Evolutionary conservation across 352 stramenopile genomes (phyloP).

Genomic region (Globisporangium middletonii): DNA sequence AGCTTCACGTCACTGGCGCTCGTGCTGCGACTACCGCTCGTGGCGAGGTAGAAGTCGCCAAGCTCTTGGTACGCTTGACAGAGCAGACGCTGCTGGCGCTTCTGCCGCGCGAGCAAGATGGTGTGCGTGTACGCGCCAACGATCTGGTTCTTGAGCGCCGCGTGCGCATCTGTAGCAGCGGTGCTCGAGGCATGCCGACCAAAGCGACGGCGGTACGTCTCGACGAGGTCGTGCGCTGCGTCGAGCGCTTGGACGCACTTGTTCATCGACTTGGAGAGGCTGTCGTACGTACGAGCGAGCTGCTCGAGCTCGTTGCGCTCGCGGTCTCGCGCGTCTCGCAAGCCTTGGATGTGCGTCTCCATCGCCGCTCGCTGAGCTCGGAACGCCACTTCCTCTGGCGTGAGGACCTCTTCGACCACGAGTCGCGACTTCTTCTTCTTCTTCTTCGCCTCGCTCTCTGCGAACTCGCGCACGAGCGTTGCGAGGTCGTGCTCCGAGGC

Average conservation of each 20-base stretch:
- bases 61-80: conserved; percentile 61
- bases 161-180: background rate
- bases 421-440: conserved; percentile 84
- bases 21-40: background rate
- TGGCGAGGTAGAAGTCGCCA: conserved; percentile 65
- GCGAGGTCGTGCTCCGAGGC: conserved; percentile 22
- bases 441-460: conserved; percentile 61
- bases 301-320: conserved; percentile 22
- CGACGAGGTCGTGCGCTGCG: conserved; percentile 35
- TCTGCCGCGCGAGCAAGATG: conserved; percentile 53
- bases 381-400: conserved; percentile 58
- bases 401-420: conserved; percentile 61
- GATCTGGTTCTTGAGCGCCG: conserved; percentile 20
- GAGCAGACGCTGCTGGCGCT: conserved; percentile 48
- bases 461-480: conserved; percentile 37
- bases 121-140: conserved; percentile 38
- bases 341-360: conserved; percentile 26
- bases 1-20: conserved; percentile 19
- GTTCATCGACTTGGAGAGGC: conserved; percentile 39
- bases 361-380: conserved; percentile 29
- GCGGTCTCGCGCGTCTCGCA: conserved; percentile 18
- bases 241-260: conserved; percentile 60
- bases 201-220: conserved; percentile 25
- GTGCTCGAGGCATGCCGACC: background rate
- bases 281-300: conserved; percentile 19